phyloP scores from a whole-genome alignment of 352 stramenopile species.

The Globisporangium acanthophoron region DNA sequence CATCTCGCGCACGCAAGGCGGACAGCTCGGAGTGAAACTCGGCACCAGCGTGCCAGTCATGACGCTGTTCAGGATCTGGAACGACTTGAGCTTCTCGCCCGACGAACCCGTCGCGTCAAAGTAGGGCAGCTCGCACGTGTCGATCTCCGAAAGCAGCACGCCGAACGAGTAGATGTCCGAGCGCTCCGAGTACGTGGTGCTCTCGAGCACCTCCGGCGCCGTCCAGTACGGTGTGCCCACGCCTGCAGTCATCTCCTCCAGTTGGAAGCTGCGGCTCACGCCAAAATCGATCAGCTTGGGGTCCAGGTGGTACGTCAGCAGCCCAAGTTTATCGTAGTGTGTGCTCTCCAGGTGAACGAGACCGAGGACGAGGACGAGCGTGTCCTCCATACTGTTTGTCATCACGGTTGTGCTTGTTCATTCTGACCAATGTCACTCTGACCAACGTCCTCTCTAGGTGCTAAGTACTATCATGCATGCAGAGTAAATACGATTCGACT shows the following conservation, averaged over 20 bases:
- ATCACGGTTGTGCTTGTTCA: no score
- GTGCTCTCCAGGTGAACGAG: no score
- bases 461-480: no score
- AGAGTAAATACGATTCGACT: no score
- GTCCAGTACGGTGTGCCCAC: slow-evolving; percentile 23
- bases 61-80: slow-evolving; percentile 34
- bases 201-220: slow-evolving; percentile 28
- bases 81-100: slow-evolving; percentile 27
- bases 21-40: no score
- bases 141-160: slow-evolving; percentile 36
- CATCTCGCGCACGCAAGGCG: no score
- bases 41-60: slow-evolving; percentile 28
- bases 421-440: no score
- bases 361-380: no score
- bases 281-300: slow-evolving; percentile 41
- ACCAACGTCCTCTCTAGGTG: no score
- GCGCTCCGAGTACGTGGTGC: slow-evolving; percentile 17
- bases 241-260: slow-evolving; percentile 8
- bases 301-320: slow-evolving; percentile 2
- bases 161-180: slow-evolving; percentile 28
- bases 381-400: no score
- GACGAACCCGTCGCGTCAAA: slow-evolving; percentile 19
- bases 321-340: no score
- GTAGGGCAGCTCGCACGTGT: slow-evolving; percentile 35
- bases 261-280: slow-evolving; percentile 6